Conservation (phyloP, 1,284 basidiomycete species). For the Agroathelia rolfsii region DNA sequence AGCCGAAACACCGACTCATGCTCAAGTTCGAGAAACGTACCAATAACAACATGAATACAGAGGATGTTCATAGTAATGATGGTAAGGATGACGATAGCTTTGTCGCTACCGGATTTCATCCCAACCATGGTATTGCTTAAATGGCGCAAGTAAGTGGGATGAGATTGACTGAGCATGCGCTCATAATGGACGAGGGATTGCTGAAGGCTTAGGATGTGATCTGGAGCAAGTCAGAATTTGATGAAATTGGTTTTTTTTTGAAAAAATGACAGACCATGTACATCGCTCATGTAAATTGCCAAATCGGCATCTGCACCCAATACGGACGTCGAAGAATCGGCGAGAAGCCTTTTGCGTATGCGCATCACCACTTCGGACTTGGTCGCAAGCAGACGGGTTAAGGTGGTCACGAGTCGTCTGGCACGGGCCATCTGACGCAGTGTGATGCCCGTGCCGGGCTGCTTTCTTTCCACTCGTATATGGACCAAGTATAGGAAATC, state of each 20-base stretch:
- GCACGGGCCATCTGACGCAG: slow-evolving; percentile 72
- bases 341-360: slow-evolving; percentile 64
- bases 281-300: slow-evolving; percentile 85
- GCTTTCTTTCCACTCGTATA: slow-evolving; percentile 4
- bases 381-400: slow-evolving; percentile 68
- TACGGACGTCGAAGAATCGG: too few species aligned
- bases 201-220: slow-evolving; percentile 87
- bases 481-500: slow-evolving; percentile 6
- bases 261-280: slow-evolving; percentile 59
- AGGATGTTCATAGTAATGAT: slow-evolving; percentile 60
- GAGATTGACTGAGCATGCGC: slow-evolving; percentile 79
- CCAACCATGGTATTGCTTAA: slow-evolving; percentile 55
- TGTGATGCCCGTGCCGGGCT: slow-evolving; percentile 29
- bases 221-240: slow-evolving; percentile 27
- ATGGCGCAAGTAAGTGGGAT: slow-evolving; percentile 78
- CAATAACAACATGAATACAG: slow-evolving; percentile 56
- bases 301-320: slow-evolving; percentile 63
- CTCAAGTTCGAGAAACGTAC: slow-evolving; percentile 29
- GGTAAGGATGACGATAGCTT: slow-evolving; percentile 59
- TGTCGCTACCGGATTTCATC: slow-evolving; percentile 57
- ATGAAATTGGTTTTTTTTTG: neutral
- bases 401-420: slow-evolving; percentile 74
- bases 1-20: too few species aligned
- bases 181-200: slow-evolving; percentile 85
- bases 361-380: slow-evolving; percentile 82